phyloP scores from a whole-genome alignment of 768 basidiomycete genomes.

The Tricholoma furcatifolium region DNA sequence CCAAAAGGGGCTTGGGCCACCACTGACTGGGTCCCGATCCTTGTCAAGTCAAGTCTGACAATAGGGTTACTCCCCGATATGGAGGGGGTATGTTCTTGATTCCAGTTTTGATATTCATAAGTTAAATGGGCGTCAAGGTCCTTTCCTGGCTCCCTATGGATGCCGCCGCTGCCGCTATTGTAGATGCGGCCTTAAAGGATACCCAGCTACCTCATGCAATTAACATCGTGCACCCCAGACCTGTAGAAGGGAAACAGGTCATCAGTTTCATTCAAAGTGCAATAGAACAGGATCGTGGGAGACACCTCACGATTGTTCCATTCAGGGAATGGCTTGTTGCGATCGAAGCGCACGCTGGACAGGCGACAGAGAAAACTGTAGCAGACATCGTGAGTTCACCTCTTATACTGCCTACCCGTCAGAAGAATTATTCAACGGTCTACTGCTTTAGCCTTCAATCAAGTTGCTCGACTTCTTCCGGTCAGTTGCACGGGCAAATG shows the following conservation, averaged over 20 bases:
- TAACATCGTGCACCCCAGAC: constrained; percentile 36
- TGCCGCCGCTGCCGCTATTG: constrained; percentile 23
- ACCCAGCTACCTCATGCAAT: constrained; percentile 18
- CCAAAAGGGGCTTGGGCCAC: constrained; percentile 32
- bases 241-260: constrained; percentile 27
- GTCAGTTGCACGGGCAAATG: neutral
- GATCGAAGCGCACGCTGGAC: constrained; percentile 12
- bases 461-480: constrained; percentile 18
- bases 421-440: too few relatives aligned
- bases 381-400: constrained; percentile 10
- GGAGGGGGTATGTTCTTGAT: constrained; percentile 20
- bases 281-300: constrained; percentile 10
- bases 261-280: constrained; percentile 9
- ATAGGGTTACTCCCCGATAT: constrained; percentile 20
- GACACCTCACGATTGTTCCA: constrained; percentile 12
- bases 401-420: too few relatives aligned
- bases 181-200: constrained; percentile 27
- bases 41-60: constrained; percentile 31
- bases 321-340: constrained; percentile 22
- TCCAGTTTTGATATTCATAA: neutral
- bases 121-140: constrained; percentile 21
- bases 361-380: constrained; percentile 10
- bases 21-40: constrained; percentile 32
- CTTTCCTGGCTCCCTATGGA: constrained; percentile 35
- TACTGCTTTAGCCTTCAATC: constrained; percentile 13